Evolutionary conservation across 2,329 filamentous ascomycete genomes (phyloP).

Genomic region (Niveomyces coronatus): DNA sequence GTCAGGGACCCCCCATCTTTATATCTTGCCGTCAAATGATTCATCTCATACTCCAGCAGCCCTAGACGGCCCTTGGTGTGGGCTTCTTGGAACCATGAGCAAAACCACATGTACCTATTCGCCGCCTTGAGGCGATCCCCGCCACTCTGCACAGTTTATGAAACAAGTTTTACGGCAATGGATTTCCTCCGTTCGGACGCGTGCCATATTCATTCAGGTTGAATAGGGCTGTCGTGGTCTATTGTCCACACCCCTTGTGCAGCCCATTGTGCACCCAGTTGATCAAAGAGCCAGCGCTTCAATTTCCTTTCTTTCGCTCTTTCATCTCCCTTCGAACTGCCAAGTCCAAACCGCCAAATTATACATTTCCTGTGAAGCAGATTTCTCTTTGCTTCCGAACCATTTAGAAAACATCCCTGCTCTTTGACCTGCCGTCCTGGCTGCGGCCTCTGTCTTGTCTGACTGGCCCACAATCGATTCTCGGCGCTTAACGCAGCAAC

Average conservation of each 20-base stretch:
- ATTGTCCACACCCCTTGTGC: conserved; percentile 2
- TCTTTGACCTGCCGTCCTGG: conserved; percentile 6
- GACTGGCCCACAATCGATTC: conserved; percentile 1
- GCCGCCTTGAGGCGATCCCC: conserved; percentile 7
- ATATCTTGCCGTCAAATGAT: conserved; percentile 3
- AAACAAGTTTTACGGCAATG: no score
- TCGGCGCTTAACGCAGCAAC: conserved; percentile 9
- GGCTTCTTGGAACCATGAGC: conserved; percentile 3
- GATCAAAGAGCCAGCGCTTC: conserved; percentile 2
- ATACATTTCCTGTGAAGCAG: background rate
- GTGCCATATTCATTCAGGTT: conserved; percentile 7
- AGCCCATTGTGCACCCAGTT: background rate
- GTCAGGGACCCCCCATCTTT: conserved; percentile 14
- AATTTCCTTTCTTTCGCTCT: no score
- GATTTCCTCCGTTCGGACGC: no score
- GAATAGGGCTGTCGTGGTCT: conserved; percentile 1
- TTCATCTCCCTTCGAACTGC: background rate
- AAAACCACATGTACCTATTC: conserved; percentile 4
- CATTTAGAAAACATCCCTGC: conserved; percentile 1
- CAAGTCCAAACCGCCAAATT: background rate
- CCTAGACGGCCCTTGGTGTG: background rate
- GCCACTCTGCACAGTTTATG: background rate
- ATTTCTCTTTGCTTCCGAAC: background rate
- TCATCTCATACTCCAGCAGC: no score
- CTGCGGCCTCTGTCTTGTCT: background rate